Evolutionary conservation across 2,329 filamentous ascomycete genomes (phyloP).

Genomic region (Sporothrix luriei): DNA sequence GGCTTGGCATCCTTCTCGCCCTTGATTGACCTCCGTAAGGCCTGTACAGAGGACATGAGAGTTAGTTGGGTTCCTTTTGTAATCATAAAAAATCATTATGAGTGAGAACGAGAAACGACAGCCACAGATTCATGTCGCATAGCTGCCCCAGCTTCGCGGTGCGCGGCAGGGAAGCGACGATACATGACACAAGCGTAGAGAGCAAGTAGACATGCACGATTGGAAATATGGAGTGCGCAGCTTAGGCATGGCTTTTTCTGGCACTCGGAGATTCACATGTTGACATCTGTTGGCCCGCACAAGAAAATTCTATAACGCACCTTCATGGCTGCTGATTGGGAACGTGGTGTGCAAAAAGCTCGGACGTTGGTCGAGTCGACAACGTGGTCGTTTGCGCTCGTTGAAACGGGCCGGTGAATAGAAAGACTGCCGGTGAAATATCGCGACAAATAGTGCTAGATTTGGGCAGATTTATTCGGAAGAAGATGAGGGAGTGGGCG

Average conservation of each 20-base stretch:
- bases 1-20: conserved; percentile 77
- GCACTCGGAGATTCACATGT: too few relatives aligned
- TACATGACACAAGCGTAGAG: background rate
- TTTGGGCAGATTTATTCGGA: background rate
- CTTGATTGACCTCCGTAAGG: conserved; percentile 85
- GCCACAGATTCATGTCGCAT: background rate
- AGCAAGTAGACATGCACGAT: background rate
- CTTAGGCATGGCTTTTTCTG: too few relatives aligned
- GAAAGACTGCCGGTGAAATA: conserved; percentile 2
- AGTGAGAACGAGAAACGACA: background rate
- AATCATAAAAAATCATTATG: conserved; percentile 1
- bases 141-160: background rate
- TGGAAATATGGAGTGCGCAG: background rate
- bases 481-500: background rate
- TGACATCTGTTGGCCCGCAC: background rate
- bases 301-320: conserved; percentile 33
- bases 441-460: background rate
- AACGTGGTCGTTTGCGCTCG: background rate
- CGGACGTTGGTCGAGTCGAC: background rate
- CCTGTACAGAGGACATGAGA: conserved; percentile 58
- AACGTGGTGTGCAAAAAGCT: background rate
- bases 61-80: conserved; percentile 44
- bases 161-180: background rate
- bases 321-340: conserved; percentile 34
- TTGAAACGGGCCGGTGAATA: background rate